Percentiles rank a stretch among this genome's conserved stretches.
Conservation (phyloP, 257 asterid genomes). For the Capsicum rhomboideum region DNA sequence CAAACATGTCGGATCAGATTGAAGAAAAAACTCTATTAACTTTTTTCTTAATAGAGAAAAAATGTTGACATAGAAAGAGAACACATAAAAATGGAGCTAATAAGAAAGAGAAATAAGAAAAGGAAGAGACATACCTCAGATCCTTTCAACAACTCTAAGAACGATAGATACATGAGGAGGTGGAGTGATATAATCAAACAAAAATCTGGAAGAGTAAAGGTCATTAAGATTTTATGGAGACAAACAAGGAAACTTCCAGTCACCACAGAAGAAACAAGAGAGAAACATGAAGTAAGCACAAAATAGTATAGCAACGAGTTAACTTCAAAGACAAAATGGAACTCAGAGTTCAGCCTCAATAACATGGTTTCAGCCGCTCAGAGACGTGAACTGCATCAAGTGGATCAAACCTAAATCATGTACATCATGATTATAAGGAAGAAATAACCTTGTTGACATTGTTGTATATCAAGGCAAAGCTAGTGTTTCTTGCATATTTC, state of each 20-base stretch:
- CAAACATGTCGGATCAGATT: too few relatives aligned
- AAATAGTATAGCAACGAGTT: neutral
- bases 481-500: conserved; percentile 78
- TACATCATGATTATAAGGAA: conserved; percentile 89
- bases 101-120: too few relatives aligned
- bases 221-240: too few relatives aligned
- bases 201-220: too few relatives aligned
- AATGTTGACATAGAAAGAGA: too few relatives aligned
- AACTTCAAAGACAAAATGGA: neutral
- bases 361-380: conserved; percentile 78
- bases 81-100: too few relatives aligned
- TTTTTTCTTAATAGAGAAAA: too few relatives aligned
- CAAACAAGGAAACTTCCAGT: neutral
- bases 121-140: too few relatives aligned
- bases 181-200: too few relatives aligned
- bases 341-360: conserved; percentile 68
- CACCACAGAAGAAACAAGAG: neutral
- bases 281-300: neutral
- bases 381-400: conserved; percentile 65
- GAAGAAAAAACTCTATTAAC: too few relatives aligned
- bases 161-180: too few relatives aligned
- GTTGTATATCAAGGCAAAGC: conserved; percentile 90
- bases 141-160: too few relatives aligned
- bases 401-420: conserved; percentile 97
- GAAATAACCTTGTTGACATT: conserved; percentile 92